Base-by-base conservation (phyloP, 371 early-diverging fungal species). In the Actinomucor elegans region DNA sequence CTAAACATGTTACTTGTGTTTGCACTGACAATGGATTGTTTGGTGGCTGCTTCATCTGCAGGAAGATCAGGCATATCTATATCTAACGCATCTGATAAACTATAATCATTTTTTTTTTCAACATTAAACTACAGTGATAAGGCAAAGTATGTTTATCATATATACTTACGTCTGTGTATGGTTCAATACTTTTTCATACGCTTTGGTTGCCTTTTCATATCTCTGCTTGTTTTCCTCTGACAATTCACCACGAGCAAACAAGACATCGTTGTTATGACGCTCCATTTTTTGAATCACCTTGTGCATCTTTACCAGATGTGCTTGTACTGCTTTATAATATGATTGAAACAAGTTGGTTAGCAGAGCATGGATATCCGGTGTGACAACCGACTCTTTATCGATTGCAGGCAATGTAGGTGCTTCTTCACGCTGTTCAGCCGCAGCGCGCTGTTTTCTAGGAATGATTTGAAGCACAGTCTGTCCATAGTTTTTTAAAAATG, bases 181-280 rank as follows among this genome's bases (percentile, higher is more conserved):
- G 18, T 69, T 71, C 50, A 80, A 57, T 0, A 90, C 63, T 61
- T 89, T 90, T 45, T 93, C 93, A 66, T 88, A 90, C 0, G 76
- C 64, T 36, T 89, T 90, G 31, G 77, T 57, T 9, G 76, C 77
- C 36, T 88, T 88, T 63, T 94, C 92, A 37, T 80, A 85, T 46
- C 81, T 74, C 48, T 90, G 89, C 56, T 92, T 88, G 10, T 81
- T 81, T 23, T 92, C 95, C 23, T 94, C 94, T 8, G 85, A 81
- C 5, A 95, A 68, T 29, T 90, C 88, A 14, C 96, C 96, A 21
- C 89, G 82, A 14, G 88, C 78, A 58, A 94, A 92, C 29, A 90
- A 74, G 8, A 75, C 79, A 47, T 94, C 91, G 43, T 92, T 84
- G 48, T 92, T 93, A 21, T 73, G 79, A 41, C 83, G 78, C 29